phyloP scores from a whole-genome alignment of 768 basidiomycete species.

The Auricularia sp. region DNA sequence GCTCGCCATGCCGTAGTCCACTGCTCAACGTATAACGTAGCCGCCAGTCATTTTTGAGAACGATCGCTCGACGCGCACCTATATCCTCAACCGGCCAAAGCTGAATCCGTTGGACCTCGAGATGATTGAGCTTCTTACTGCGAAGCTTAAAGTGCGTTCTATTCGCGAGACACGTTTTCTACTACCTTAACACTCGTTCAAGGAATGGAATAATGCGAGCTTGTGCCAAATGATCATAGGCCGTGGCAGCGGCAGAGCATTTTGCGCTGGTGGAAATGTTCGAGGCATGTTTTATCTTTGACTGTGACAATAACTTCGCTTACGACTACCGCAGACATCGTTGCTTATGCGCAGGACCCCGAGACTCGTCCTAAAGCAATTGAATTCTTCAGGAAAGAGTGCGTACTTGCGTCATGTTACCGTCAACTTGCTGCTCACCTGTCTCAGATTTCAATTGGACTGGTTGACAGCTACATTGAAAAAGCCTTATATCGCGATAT shows the following conservation, averaged over 20 bases:
- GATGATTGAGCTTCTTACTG: conserved; percentile 64
- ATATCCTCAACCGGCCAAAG: conserved; percentile 75
- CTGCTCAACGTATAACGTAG: conserved; percentile 6
- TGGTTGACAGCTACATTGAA: conserved; percentile 55
- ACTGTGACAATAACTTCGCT: conserved; percentile 1
- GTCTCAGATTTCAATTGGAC: conserved; percentile 67
- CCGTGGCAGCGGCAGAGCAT: conserved; percentile 61
- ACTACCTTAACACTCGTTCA: not conserved
- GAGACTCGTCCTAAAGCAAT: conserved; percentile 54
- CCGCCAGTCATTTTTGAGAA: conserved; percentile 60
- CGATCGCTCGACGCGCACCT: conserved; percentile 51
- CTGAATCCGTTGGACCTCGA: conserved; percentile 72
- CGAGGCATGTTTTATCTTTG: conserved; percentile 47
- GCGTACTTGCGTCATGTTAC: conserved; percentile 27
- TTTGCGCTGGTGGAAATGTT: conserved; percentile 95
- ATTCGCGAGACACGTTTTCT: not conserved
- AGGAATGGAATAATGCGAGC: conserved; percentile 71
- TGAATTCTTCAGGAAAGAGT: conserved; percentile 88
- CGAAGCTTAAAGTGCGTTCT: conserved; percentile 61
- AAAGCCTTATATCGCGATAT: conserved; percentile 85
- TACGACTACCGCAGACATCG: conserved; percentile 36
- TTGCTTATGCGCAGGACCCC: conserved; percentile 39
- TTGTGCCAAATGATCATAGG: conserved; percentile 66
- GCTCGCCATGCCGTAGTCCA: too few species aligned
- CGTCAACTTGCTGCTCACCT: conserved; percentile 9